A percentile compares a stretch with the other conserved stretches of the same genome.
Conservation (phyloP, 345 rosid species). For the Fremontodendron californicum region DNA sequence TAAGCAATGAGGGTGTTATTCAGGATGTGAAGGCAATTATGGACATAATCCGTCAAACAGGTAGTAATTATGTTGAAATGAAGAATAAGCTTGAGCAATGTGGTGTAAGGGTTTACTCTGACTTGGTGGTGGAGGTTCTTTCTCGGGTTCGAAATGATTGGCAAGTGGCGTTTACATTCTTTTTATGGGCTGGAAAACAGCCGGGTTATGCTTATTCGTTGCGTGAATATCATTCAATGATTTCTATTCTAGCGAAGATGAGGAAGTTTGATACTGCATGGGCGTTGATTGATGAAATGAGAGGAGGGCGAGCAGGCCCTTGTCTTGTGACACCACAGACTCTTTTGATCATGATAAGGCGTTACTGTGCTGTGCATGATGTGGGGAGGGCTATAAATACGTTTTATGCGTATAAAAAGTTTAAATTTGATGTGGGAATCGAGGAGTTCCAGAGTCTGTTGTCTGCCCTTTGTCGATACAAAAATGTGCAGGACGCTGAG, state of each 20-base stretch:
- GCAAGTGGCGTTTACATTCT: conserved; percentile 86
- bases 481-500: conserved; percentile 91
- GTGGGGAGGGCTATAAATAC: conserved; percentile 80
- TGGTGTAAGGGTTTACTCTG: conserved; percentile 45
- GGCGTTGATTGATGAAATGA: conserved; percentile 83
- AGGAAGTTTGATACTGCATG: conserved; percentile 92
- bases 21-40: conserved; percentile 41
- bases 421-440: conserved; percentile 56
- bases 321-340: conserved; percentile 73
- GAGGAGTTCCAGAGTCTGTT: conserved; percentile 84
- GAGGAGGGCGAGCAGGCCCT: conserved; percentile 39
- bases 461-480: conserved; percentile 89
- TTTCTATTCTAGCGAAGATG: conserved; percentile 78
- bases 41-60: conserved; percentile 37
- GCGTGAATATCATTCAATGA: conserved; percentile 73
- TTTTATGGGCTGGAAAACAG: conserved; percentile 76
- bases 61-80: conserved; percentile 37
- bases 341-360: conserved; percentile 78
- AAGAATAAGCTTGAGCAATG: conserved; percentile 56
- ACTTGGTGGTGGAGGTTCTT: conserved; percentile 66
- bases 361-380: conserved; percentile 80
- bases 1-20: conserved; percentile 26
- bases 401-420: conserved; percentile 63
- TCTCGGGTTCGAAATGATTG: conserved; percentile 73
- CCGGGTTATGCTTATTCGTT: conserved; percentile 50